Evolutionary conservation across 495 filamentous ascomycete species (phyloP).

Genomic region (Thozetella sp.): DNA sequence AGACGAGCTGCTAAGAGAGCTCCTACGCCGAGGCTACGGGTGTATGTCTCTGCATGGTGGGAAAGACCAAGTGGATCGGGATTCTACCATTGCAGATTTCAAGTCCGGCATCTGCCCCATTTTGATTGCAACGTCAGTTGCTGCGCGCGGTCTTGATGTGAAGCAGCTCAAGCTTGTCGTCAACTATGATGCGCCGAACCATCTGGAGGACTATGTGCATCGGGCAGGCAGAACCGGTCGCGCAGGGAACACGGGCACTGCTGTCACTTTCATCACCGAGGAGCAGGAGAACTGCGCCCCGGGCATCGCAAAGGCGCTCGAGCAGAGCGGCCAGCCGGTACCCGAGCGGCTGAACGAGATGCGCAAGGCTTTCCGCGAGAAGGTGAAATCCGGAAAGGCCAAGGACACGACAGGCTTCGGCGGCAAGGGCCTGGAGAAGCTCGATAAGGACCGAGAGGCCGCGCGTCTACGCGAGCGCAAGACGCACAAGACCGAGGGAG

Average conservation of each 20-base stretch:
- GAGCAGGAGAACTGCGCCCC: constrained; percentile 89
- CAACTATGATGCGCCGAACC: constrained; percentile 96
- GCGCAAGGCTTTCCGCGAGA: constrained; percentile 74
- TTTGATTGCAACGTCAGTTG: constrained; percentile 93
- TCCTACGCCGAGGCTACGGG: constrained; percentile 88
- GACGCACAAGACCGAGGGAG: constrained; percentile 87
- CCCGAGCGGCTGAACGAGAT: constrained; percentile 66
- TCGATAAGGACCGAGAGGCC: constrained; percentile 88
- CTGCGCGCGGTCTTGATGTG: constrained; percentile 92
- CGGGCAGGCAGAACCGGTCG: constrained; percentile 92
- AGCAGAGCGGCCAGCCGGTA: constrained; percentile 81
- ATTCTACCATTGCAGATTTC: constrained; percentile 94
- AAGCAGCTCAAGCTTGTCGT: constrained; percentile 96
- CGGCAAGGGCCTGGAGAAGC: constrained; percentile 88
- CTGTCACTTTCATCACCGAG: constrained; percentile 90
- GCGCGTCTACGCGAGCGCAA: constrained; percentile 83
- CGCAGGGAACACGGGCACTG: constrained; percentile 92
- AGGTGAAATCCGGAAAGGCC: constrained; percentile 89
- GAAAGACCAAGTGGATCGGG: constrained; percentile 93
- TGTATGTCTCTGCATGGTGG: constrained; percentile 97
- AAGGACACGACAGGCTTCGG: constrained; percentile 90
- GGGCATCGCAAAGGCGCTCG: constrained; percentile 91
- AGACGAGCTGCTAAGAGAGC: constrained; percentile 77
- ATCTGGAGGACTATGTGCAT: constrained; percentile 98
- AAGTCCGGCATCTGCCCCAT: constrained; percentile 89